A percentile compares a stretch with the other conserved stretches of the same genome.
phyloP scores from a whole-genome alignment of 768 basidiomycete species.

The Strobilomyces confusus region DNA sequence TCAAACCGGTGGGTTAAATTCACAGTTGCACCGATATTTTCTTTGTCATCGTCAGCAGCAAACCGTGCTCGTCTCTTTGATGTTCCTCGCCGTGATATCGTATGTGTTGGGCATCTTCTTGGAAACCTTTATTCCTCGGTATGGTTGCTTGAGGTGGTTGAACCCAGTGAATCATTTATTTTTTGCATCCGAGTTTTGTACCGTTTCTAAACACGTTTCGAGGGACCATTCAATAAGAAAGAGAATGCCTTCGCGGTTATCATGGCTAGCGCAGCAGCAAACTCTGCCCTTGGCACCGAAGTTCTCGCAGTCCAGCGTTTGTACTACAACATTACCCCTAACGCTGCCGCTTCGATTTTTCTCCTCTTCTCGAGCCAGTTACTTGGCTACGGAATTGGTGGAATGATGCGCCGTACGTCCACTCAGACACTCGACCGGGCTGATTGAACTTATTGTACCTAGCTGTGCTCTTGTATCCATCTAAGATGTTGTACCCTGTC shows the following conservation, averaged over 20 bases:
- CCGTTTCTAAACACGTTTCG: not conserved
- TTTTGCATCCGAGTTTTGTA: not conserved
- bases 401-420: slow-evolving; percentile 44
- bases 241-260: slow-evolving; percentile 46
- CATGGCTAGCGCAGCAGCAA: slow-evolving; percentile 57
- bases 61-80: slow-evolving; percentile 49
- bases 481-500: slow-evolving; percentile 41
- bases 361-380: slow-evolving; percentile 35
- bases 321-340: slow-evolving; percentile 51
- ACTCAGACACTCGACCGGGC: not conserved
- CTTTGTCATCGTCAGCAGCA: slow-evolving; percentile 32
- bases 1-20: slow-evolving; percentile 44
- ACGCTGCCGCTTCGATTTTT: slow-evolving; percentile 44
- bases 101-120: slow-evolving; percentile 46
- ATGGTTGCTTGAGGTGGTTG: slow-evolving; percentile 42
- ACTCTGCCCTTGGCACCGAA: slow-evolving; percentile 51
- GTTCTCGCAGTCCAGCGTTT: slow-evolving; percentile 52
- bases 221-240: slow-evolving; percentile 59
- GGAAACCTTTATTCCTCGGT: slow-evolving; percentile 44
- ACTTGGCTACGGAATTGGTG: slow-evolving; percentile 52
- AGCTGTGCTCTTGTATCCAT: slow-evolving; percentile 38
- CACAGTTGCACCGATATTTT: not conserved
- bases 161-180: slow-evolving; percentile 42
- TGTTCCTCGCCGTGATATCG: slow-evolving; percentile 54
- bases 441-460: not conserved